Evolutionary conservation across 2,329 filamentous ascomycete species (phyloP).

Genomic region (Cytospora piceicola): DNA sequence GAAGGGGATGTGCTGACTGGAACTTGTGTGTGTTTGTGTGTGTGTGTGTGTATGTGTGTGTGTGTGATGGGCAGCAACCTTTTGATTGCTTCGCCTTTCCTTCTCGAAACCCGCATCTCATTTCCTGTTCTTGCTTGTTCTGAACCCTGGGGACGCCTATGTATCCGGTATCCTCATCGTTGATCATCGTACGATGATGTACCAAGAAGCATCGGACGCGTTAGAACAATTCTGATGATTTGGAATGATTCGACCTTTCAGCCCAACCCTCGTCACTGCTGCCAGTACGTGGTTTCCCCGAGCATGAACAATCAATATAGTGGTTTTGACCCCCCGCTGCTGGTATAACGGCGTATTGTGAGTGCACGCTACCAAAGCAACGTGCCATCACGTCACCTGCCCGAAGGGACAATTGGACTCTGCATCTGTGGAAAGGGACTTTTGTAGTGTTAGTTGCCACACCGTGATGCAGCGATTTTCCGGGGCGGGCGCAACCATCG

Average conservation of each 20-base stretch:
- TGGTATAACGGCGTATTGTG: neutral
- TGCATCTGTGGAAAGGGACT: neutral
- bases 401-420: neutral
- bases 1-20: neutral
- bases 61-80: constrained; percentile 5
- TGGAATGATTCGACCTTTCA: no score
- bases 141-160: neutral
- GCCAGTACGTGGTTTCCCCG: no score
- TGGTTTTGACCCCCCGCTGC: neutral
- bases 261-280: no score
- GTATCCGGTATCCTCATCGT: constrained; percentile 6
- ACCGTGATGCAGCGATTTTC: no score
- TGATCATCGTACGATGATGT: constrained; percentile 19
- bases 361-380: neutral
- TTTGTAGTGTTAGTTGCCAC: neutral
- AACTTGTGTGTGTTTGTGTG: neutral
- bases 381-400: constrained; percentile 10
- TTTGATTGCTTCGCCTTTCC: constrained; percentile 17
- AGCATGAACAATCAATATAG: neutral
- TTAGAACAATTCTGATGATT: neutral
- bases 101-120: constrained; percentile 5
- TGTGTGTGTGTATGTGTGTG: neutral
- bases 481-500: neutral
- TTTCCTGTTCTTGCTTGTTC: constrained; percentile 11
- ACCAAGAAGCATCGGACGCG: constrained; percentile 2